Base-by-base conservation (phyloP, 257 asterid species). In the Ophiorrhiza pumila region DNA sequence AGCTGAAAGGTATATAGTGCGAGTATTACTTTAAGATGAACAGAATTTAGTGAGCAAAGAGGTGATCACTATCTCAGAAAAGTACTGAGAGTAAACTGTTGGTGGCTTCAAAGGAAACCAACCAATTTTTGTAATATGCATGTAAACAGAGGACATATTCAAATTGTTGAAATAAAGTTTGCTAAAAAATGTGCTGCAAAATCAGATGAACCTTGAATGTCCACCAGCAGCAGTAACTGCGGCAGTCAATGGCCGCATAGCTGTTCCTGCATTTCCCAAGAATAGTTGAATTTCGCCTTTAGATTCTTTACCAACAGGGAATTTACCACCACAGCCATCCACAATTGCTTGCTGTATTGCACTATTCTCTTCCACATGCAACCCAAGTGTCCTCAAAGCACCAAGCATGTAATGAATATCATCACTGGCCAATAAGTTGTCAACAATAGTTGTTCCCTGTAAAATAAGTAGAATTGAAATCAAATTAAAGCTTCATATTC, bases 241-340 rank as follows among this genome's bases (percentile, higher is more conserved):
- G 72, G 99, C 98, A 74, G 98, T 92, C 90, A 91, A 79, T 39
- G 98, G 97, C 57, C 99, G 96, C 97, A 94, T 94, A 11, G 98
- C 99, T 34, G 99, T 94, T 79, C 99, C 99, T n/a, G 99, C 99
- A 86, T 94, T 94, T 80, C 99, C 99, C 55, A 94, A 85, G 91
- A 94, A 94, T 58, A 94, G 98, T 71, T 90, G 91, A 70, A 94
- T 82, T 81, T 94, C 99, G 37, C 86, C 93, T 23, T 79, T 80
- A 60, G 97, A 78, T 43, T 88, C 95, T 77, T 85, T 86, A 55
- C 95, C 85, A 9, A 83, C 95, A 15, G 99, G 99, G 78, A 94
- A 94, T 45, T 77, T 78, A 76, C 98, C 99, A 58, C 91, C 96
- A 65, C 87, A 84, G 73, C 98, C 99, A 78, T 88, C 95, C 61